These are phyloP conservation scores for Chalciporus sp. DNA, from an alignment of 1,284 basidiomycete species.

Conservation along the genomic window DNA sequence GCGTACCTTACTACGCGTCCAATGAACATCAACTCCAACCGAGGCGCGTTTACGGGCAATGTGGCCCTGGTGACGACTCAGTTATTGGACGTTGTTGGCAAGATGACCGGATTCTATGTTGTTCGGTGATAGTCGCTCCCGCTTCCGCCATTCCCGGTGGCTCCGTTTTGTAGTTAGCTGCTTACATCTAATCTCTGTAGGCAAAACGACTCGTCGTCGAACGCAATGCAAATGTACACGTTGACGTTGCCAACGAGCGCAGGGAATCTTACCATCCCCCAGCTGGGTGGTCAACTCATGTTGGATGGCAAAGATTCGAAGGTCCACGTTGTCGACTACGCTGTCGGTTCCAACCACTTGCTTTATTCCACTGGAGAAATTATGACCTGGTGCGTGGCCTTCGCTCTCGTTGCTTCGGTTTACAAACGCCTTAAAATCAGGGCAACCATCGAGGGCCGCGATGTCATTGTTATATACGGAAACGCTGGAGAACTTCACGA, in stretches of 20 bases:
- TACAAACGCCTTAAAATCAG: slow-evolving; percentile 29
- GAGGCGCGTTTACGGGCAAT: slow-evolving; percentile 49
- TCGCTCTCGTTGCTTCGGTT: neutral
- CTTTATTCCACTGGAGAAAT: slow-evolving; percentile 55
- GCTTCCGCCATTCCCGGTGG: neutral
- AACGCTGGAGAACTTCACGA: slow-evolving; percentile 50
- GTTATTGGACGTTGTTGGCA: slow-evolving; percentile 46
- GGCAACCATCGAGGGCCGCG: slow-evolving; percentile 48
- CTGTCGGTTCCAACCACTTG: slow-evolving; percentile 45
- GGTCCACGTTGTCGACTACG: slow-evolving; percentile 51
- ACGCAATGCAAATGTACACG: slow-evolving; percentile 15
- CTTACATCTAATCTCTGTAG: slow-evolving; percentile 16
- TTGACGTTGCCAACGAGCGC: slow-evolving; percentile 46
- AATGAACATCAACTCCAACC: slow-evolving; percentile 40
- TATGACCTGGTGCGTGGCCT: slow-evolving; percentile 44
- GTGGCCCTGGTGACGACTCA: slow-evolving; percentile 48
- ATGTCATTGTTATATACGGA: slow-evolving; percentile 52
- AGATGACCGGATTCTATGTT: slow-evolving; percentile 49
- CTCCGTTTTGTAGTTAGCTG: neutral
- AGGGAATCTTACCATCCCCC: slow-evolving; percentile 43
- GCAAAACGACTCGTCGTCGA: slow-evolving; percentile 16
- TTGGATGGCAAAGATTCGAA: slow-evolving; percentile 54
- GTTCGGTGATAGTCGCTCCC: slow-evolving; percentile 44
- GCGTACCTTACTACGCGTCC: slow-evolving; percentile 49
- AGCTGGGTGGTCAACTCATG: slow-evolving; percentile 42